Evolutionary conservation across 106 monocot genomes (phyloP).

Genomic region (Phalaenopsis equestris): DNA sequence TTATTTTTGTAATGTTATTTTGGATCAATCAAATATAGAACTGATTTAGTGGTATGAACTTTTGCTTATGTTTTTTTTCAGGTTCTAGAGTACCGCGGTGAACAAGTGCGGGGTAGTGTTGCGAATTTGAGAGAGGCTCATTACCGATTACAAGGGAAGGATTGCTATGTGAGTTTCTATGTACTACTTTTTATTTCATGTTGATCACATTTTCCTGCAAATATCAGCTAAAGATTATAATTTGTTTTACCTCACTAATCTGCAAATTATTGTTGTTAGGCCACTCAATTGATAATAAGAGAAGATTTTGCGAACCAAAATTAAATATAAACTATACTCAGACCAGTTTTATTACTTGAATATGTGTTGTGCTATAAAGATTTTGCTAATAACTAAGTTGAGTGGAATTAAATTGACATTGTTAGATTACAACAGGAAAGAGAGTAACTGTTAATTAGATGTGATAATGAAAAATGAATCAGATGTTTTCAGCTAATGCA

Average conservation of each 20-base stretch:
- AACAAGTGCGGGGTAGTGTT: slow-evolving; percentile 83
- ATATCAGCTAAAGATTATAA: neutral
- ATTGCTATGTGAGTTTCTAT: slow-evolving; percentile 73
- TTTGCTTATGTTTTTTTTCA: slow-evolving; percentile 10
- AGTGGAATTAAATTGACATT: too few relatives aligned
- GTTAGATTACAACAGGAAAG: too few relatives aligned
- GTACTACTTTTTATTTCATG: neutral
- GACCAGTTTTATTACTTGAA: too few relatives aligned
- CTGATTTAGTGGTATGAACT: neutral
- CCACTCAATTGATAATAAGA: too few relatives aligned
- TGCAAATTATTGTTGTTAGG: neutral
- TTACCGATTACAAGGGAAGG: slow-evolving; percentile 65
- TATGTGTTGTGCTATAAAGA: too few relatives aligned
- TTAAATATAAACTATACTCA: too few relatives aligned
- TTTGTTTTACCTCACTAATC: neutral
- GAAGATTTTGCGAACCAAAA: too few relatives aligned
- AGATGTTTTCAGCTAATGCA: too few relatives aligned
- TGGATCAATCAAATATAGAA: neutral
- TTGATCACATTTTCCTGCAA: neutral
- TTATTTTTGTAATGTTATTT: neutral
- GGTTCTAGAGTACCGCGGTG: slow-evolving; percentile 97
- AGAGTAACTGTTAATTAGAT: neutral
- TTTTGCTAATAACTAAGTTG: too few relatives aligned
- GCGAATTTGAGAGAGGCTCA: slow-evolving; percentile 79
- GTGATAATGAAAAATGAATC: neutral